phyloP scores from a whole-genome alignment of 768 basidiomycete species.

The Boletus pseudo-olivaceus region DNA sequence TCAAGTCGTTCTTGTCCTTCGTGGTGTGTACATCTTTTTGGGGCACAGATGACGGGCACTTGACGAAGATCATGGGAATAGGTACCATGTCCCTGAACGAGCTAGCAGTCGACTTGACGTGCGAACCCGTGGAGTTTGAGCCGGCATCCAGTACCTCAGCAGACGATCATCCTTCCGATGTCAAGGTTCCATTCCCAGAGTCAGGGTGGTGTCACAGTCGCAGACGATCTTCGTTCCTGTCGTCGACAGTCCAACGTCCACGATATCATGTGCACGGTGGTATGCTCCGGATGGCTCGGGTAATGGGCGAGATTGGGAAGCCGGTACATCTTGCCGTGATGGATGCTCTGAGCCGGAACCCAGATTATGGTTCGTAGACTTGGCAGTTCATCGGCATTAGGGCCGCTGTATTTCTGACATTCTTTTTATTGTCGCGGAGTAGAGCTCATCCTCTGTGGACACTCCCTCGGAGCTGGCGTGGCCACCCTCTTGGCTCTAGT shows the following conservation, averaged over 20 bases:
- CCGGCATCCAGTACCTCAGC: constrained; percentile 41
- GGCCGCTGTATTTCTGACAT: background rate
- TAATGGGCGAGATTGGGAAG: constrained; percentile 73
- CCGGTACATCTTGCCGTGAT: constrained; percentile 75
- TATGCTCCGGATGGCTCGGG: constrained; percentile 73
- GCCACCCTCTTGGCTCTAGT: constrained; percentile 73
- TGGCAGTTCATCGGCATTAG: background rate
- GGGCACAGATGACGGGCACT: background rate
- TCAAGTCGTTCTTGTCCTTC: constrained; percentile 73
- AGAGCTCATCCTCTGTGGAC: constrained; percentile 78
- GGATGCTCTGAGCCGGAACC: constrained; percentile 65
- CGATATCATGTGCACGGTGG: constrained; percentile 73
- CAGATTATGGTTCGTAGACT: constrained; percentile 59
- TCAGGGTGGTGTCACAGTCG: constrained; percentile 22
- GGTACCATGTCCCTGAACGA: constrained; percentile 88
- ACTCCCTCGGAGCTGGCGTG: constrained; percentile 82
- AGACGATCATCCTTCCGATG: constrained; percentile 29
- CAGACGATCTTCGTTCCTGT: constrained; percentile 24
- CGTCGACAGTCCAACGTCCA: constrained; percentile 19
- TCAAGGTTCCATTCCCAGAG: constrained; percentile 36
- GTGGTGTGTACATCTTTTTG: constrained; percentile 41
- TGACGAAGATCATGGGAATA: constrained; percentile 20
- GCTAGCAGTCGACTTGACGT: constrained; percentile 81
- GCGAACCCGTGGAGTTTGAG: constrained; percentile 66
- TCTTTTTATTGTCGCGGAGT: constrained; percentile 1